phyloP scores from a whole-genome alignment of 768 basidiomycete species.

The Nevesoporus exiguus region DNA sequence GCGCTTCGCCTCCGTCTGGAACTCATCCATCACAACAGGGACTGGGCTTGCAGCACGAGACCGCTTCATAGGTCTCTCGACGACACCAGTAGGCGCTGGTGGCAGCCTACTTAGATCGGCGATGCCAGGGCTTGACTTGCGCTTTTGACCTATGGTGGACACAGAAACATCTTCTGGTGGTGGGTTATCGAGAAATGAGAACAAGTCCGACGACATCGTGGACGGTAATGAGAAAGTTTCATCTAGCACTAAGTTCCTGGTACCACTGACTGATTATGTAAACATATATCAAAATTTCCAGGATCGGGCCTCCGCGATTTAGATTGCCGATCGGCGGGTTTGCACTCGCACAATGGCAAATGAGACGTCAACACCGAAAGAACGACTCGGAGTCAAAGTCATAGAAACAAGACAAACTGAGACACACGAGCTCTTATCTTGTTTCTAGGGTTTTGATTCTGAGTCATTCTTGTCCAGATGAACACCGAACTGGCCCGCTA shows the following conservation, averaged over 20 bases:
- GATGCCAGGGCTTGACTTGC: conserved; percentile 20
- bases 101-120: conserved; percentile 1
- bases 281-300: no score
- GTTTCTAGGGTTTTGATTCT: background rate
- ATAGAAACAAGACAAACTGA: no score
- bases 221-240: background rate
- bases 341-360: conserved; percentile 12
- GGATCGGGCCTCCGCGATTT: no score
- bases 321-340: no score
- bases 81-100: conserved; percentile 23
- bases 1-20: conserved; percentile 90
- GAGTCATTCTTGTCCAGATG: conserved; percentile 9
- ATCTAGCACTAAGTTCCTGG: background rate
- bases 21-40: conserved; percentile 87
- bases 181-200: conserved; percentile 28
- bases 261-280: background rate
- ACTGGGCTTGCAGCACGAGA: conserved; percentile 57
- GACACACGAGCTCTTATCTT: conserved; percentile 7
- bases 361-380: no score
- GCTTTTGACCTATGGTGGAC: conserved; percentile 17
- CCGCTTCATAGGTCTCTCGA: conserved; percentile 48
- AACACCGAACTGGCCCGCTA: conserved; percentile 10
- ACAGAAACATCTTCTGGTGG: conserved; percentile 14
- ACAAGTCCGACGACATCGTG: conserved; percentile 29
- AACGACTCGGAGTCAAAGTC: no score